Evolutionary conservation across 2,329 filamentous ascomycete genomes (phyloP).

Genomic region (Hirsutella minnesotensis): DNA sequence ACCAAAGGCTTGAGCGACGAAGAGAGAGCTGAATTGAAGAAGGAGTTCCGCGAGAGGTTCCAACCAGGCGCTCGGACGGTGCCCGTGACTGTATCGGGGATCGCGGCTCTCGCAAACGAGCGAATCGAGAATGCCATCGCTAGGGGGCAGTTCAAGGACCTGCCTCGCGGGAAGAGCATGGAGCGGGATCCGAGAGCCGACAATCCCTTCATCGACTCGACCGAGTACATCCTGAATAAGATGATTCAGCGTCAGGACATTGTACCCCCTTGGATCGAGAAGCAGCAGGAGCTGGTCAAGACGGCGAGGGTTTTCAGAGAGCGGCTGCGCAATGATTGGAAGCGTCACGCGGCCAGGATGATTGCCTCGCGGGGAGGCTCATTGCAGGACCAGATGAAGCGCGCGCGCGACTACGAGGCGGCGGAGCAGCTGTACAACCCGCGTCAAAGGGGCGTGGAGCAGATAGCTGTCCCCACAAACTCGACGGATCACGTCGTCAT

Average conservation of each 20-base stretch:
- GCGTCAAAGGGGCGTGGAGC: conserved; percentile 25
- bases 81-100: conserved; percentile 64
- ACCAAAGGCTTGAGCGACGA: conserved; percentile 49
- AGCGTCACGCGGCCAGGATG: conserved; percentile 63
- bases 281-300: conserved; percentile 78
- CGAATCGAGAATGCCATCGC: conserved; percentile 89
- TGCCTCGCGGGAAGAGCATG: conserved; percentile 68
- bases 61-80: conserved; percentile 58
- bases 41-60: conserved; percentile 73
- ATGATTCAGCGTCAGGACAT: conserved; percentile 96
- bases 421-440: conserved; percentile 62
- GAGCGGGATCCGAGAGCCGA: conserved; percentile 71
- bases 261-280: conserved; percentile 96
- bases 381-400: conserved; percentile 58
- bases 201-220: conserved; percentile 88
- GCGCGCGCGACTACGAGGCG: conserved; percentile 61
- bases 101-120: conserved; percentile 79
- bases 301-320: conserved; percentile 59
- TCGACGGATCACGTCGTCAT: conserved; percentile 36
- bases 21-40: conserved; percentile 60
- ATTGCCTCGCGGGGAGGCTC: conserved; percentile 70
- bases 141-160: conserved; percentile 75
- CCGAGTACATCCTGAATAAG: conserved; percentile 96
- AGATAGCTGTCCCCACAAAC: conserved; percentile 34
- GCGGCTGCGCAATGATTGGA: conserved; percentile 73